Conservation (phyloP, 31 red algal species). For the Porphyra umbilicalis region DNA sequence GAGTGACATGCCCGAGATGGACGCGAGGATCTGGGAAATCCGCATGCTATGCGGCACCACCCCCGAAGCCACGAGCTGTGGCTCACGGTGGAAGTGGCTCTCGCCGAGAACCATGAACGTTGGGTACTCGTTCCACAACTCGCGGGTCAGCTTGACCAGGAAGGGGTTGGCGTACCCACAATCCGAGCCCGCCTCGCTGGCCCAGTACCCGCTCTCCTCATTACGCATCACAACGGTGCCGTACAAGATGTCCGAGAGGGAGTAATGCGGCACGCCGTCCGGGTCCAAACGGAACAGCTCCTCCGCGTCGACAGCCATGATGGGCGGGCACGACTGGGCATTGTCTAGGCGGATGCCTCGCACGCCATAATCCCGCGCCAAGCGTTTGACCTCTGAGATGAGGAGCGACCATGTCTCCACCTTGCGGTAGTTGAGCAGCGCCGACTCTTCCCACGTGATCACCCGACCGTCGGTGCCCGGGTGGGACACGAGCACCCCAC, state of each 20-base stretch:
- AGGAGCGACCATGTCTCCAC: conserved; percentile 94
- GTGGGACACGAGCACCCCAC: conserved; percentile 70
- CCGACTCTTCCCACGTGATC: conserved; percentile 95
- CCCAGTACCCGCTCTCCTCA: conserved; percentile 96
- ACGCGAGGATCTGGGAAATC: conserved; percentile 84
- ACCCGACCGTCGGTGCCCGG: conserved; percentile 95
- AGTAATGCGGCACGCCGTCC: conserved; percentile 89
- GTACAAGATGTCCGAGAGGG: conserved; percentile 81
- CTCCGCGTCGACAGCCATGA: conserved; percentile 79
- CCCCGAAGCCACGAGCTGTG: conserved; percentile 61
- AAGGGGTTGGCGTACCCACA: conserved; percentile 95
- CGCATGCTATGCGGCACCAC: conserved; percentile 80
- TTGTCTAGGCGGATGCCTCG: conserved; percentile 95
- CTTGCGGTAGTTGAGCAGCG: conserved; percentile 87
- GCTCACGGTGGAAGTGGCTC: conserved; percentile 95
- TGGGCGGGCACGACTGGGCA: conserved; percentile 85
- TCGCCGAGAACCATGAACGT: conserved; percentile 88
- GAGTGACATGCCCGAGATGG: conserved; percentile 89
- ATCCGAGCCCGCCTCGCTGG: conserved; percentile 74
- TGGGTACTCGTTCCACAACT: conserved; percentile 90
- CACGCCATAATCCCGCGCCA: conserved; percentile 79
- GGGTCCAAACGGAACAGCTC: conserved; percentile 75
- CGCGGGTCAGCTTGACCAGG: conserved; percentile 84
- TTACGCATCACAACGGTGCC: conserved; percentile 87
- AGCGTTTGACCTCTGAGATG: conserved; percentile 61